Conservation (phyloP, 495 filamentous ascomycete species). For the Bacidia gigantensis region DNA sequence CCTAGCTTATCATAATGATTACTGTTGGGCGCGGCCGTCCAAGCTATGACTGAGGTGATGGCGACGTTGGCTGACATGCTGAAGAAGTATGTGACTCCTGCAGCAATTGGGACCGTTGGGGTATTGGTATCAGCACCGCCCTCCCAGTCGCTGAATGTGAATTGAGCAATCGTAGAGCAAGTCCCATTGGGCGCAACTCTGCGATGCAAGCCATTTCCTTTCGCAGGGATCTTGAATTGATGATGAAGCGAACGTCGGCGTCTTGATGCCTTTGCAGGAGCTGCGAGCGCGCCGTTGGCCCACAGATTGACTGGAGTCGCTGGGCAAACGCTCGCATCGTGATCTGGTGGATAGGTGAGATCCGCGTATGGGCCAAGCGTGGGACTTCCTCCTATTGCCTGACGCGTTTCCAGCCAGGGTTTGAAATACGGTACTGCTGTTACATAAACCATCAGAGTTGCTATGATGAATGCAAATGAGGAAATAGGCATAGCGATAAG, state of each 20-base stretch:
- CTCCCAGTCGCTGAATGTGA: slow-evolving; percentile 1
- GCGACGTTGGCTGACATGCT: not conserved
- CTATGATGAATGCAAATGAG: not conserved
- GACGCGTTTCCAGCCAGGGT: not conserved
- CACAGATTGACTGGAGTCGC: not conserved
- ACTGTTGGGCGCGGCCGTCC: not conserved
- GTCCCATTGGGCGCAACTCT: not conserved
- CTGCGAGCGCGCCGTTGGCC: not conserved
- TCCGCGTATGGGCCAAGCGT: not conserved
- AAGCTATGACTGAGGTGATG: not conserved
- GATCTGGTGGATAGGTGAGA: not conserved
- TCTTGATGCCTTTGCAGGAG: not conserved
- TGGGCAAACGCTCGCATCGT: not conserved
- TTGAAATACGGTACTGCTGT: not conserved
- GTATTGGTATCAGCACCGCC: not conserved
- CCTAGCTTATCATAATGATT: not conserved
- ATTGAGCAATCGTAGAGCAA: not conserved
- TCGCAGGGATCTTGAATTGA: not conserved
- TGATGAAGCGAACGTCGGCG: not conserved
- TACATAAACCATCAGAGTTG: not conserved
- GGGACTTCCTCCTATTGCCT: not conserved
- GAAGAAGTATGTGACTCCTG: not conserved
- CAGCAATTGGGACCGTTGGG: not conserved
- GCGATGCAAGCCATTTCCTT: not conserved
- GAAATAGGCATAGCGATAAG: not conserved